Percentiles rank a stretch among this genome's conserved stretches.
These are phyloP conservation scores for Macrophomina phaseolina DNA, from an alignment of 2,329 filamentous ascomycete genomes.

Conservation along the genomic window DNA sequence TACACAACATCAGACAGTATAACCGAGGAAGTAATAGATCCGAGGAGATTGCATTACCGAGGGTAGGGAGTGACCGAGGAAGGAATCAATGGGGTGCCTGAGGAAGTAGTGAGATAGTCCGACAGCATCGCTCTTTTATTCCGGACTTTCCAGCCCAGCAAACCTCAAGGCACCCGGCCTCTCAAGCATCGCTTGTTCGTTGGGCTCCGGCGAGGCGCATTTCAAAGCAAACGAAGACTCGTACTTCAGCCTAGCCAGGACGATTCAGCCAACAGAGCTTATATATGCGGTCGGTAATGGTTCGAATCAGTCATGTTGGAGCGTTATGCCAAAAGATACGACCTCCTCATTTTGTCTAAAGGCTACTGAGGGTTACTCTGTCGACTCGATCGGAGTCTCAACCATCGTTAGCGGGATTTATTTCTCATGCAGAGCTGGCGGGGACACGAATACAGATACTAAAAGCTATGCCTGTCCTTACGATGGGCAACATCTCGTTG, in stretches of 20 bases:
- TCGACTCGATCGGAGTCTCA: no score
- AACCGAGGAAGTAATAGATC: no score
- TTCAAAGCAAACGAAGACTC: no score
- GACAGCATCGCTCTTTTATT: not conserved
- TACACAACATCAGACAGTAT: no score
- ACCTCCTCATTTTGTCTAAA: no score
- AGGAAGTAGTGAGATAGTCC: no score
- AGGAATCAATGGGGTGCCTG: no score
- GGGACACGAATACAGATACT: not conserved
- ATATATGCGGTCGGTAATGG: not conserved
- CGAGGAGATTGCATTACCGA: no score
- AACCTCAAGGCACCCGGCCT: not conserved
- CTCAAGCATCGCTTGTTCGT: not conserved
- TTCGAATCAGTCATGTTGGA: not conserved
- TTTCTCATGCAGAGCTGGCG: not conserved
- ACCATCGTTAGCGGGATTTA: no score
- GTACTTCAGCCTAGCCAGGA: not conserved
- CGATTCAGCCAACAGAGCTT: not conserved
- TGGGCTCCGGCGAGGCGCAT: not conserved
- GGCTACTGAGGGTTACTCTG: no score
- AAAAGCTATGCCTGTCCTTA: not conserved
- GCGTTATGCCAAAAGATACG: no score
- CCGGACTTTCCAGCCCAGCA: not conserved
- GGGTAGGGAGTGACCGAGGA: no score
- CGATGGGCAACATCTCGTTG: not conserved